Percentiles rank a stretch among this genome's conserved stretches.
phyloP scores from a whole-genome alignment of 306 rosid species.

The Lathyrus tuberosus region DNA sequence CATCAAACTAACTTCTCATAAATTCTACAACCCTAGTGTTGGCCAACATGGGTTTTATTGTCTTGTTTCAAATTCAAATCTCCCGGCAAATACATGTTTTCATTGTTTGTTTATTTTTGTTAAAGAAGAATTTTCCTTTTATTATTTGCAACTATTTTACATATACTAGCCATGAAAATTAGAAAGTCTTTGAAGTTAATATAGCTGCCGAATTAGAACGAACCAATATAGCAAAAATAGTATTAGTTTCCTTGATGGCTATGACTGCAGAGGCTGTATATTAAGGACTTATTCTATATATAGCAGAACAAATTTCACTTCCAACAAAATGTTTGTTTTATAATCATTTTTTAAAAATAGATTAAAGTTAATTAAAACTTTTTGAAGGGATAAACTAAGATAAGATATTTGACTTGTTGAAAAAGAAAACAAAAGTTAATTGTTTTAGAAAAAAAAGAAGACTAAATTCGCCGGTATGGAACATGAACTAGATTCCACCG shows the following conservation, averaged over 20 bases:
- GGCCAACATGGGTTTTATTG: conserved; percentile 15
- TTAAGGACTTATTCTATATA: not conserved
- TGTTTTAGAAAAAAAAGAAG: too few relatives aligned
- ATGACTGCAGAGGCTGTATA: not conserved
- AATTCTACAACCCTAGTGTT: conserved; percentile 18
- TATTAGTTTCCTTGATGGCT: conserved; percentile 18
- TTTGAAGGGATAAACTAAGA: too few relatives aligned
- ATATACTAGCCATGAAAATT: not conserved
- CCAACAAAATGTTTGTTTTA: not conserved
- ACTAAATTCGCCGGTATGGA: too few relatives aligned
- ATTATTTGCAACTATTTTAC: not conserved
- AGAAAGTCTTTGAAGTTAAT: conserved; percentile 11
- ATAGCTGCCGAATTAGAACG: conserved; percentile 6
- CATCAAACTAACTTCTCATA: not conserved
- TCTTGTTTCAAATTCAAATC: not conserved
- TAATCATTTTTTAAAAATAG: too few relatives aligned
- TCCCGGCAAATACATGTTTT: conserved; percentile 27
- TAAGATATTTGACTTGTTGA: too few relatives aligned
- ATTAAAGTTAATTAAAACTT: too few relatives aligned
- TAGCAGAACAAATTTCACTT: not conserved
- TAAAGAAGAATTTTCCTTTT: not conserved
- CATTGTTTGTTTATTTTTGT: conserved; percentile 13
- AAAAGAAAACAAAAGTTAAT: too few relatives aligned
- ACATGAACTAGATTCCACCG: too few relatives aligned
- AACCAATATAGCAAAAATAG: too few relatives aligned